Evolutionary conservation across 768 basidiomycete species (phyloP), one percentile per base, ranked within the genome.

Genomic region (Collybia sp.): DNA sequence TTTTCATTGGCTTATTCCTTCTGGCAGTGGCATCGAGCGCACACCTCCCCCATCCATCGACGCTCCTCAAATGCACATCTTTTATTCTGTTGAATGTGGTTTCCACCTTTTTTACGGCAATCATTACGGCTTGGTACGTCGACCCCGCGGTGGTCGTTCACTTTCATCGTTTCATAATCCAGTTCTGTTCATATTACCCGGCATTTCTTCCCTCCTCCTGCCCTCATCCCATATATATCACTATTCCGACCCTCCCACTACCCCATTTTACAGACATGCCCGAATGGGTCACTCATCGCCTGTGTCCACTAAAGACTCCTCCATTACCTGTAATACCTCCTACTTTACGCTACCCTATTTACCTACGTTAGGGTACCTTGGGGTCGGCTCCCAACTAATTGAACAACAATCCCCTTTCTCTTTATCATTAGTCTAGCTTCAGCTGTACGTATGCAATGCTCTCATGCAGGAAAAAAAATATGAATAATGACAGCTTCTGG

Each of bases 251-350:
- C 25, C 25, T 25, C 25, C 25, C 25, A 25, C 8, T 4, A 25
- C 25, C 25, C 25, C 25, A 25, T 25, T 25, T 25, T 25, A 25
- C 25, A 25, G 25, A 25, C 25, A 25, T 45, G 40, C 42, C 36
- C 47, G 42, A 50, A 39, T 44, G 43, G 42, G 40, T 42, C 35
- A 40, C 34, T 47, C 38, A 40, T 30, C 47, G 33, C 48, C 47
- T 51, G 43, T 48, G 43, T 49, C 43, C 52, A 46, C 53, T 54
- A 43, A 51, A 55, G 44, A 40, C 58, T 50, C 51, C 30, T 47
- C n/a, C 43, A 50, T 55, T 36, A 55, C 48, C 56, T 67, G 64
- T 66, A 66, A 62, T 66, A 59, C 51, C 56, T 54, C 53, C 40
- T 60, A 63, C 55, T 37, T 53, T 65, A 68, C 60, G 45, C 47